Evolutionary conservation across 192 early-diverging fungal genomes (phyloP).

Genomic region (Dispira parvispora): DNA sequence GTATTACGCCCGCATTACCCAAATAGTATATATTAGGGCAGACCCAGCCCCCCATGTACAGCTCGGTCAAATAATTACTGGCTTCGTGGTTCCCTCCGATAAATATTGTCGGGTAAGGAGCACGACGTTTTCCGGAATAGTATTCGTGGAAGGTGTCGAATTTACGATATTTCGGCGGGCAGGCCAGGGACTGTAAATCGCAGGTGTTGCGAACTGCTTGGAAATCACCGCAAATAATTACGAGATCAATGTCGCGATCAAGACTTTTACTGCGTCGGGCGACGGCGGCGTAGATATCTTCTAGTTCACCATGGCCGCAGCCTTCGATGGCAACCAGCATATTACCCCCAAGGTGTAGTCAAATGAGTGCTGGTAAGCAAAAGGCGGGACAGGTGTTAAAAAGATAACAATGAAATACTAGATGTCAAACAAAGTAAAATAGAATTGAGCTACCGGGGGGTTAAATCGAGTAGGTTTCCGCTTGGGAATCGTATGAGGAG

Average conservation of each 20-base stretch:
- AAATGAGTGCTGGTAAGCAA: too few relatives aligned
- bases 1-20: conserved; percentile 70
- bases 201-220: conserved; percentile 73
- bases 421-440: too few relatives aligned
- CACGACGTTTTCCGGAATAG: conserved; percentile 62
- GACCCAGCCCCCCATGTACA: conserved; percentile 95
- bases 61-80: conserved; percentile 83
- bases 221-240: conserved; percentile 97
- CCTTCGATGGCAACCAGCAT: conserved; percentile 77
- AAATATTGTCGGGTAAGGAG: conserved; percentile 83
- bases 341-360: too few relatives aligned
- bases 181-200: conserved; percentile 67
- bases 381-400: too few relatives aligned
- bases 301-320: conserved; percentile 90
- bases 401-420: too few relatives aligned
- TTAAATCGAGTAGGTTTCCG: too few relatives aligned
- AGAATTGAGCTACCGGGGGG: too few relatives aligned
- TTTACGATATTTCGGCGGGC: conserved; percentile 69
- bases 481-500: too few relatives aligned
- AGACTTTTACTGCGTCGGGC: conserved; percentile 27
- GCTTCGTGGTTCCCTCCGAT: conserved; percentile 99
- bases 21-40: conserved; percentile 85
- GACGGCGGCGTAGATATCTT: conserved; percentile 66
- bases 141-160: conserved; percentile 87
- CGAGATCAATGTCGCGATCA: conserved; percentile 61